Percentiles rank a stretch among this genome's conserved stretches.
Conservation (phyloP, 192 early-diverging fungal species). For the Dimargaris xerosporica region DNA sequence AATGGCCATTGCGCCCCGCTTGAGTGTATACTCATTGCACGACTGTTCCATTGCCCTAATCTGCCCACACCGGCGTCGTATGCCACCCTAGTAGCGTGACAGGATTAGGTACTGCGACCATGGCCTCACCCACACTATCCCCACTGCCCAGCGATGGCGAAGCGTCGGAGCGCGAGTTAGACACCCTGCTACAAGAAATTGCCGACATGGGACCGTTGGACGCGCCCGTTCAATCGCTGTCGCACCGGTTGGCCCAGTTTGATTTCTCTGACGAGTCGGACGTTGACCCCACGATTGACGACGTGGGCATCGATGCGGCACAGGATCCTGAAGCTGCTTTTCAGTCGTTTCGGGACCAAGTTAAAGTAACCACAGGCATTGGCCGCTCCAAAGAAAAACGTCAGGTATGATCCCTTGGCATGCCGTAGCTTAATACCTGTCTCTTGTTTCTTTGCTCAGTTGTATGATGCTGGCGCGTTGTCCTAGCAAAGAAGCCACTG, state of each 20-base stretch:
- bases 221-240: background rate
- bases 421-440: background rate
- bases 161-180: conserved; percentile 3
- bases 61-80: too few relatives aligned
- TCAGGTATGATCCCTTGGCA: background rate
- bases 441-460: background rate
- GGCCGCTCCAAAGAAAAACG: background rate
- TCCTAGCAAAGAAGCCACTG: background rate
- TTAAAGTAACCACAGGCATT: conserved; percentile 3
- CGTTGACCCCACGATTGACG: background rate
- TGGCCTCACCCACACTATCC: too few relatives aligned
- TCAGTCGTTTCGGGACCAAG: conserved; percentile 1
- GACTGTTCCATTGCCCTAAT: too few relatives aligned
- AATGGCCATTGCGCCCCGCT: too few relatives aligned
- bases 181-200: conserved; percentile 1
- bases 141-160: background rate
- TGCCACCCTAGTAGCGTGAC: too few relatives aligned
- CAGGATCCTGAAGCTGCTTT: conserved; percentile 1
- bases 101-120: too few relatives aligned
- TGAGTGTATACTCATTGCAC: too few relatives aligned
- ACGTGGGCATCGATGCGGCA: background rate
- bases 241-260: background rate
- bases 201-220: too few relatives aligned
- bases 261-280: background rate
- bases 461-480: background rate